Conservation (phyloP, 2,329 filamentous ascomycete species). For the Erysiphe pulchra region DNA sequence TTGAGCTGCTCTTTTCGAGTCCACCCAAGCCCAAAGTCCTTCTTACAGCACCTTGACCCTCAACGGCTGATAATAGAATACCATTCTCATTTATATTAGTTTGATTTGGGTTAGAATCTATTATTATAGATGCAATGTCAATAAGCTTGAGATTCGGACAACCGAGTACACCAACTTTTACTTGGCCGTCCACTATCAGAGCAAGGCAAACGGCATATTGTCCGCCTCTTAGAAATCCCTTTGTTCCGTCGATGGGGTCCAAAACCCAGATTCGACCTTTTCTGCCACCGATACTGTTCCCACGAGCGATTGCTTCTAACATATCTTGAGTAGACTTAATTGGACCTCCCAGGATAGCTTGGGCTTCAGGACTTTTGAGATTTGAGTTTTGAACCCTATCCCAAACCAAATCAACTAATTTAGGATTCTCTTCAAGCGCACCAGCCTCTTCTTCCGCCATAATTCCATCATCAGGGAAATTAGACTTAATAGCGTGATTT, state of each 20-base stretch:
- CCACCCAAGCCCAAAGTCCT: constrained; percentile 36
- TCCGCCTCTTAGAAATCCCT: constrained; percentile 84
- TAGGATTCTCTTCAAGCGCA: constrained; percentile 44
- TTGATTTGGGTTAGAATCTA: constrained; percentile 48
- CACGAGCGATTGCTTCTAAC: constrained; percentile 40
- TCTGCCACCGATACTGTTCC: constrained; percentile 43
- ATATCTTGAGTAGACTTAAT: constrained; percentile 39
- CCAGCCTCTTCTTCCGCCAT: constrained; percentile 88
- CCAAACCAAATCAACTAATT: constrained; percentile 58
- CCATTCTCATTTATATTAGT: constrained; percentile 52
- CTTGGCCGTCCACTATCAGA: constrained; percentile 75
- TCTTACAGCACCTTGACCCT: constrained; percentile 56
- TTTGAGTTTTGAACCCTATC: constrained; percentile 48
- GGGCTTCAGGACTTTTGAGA: constrained; percentile 38
- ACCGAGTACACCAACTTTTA: constrained; percentile 81
- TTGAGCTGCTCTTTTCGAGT: constrained; percentile 30
- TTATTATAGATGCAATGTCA: constrained; percentile 43
- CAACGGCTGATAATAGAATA: constrained; percentile 67
- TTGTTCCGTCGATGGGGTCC: constrained; percentile 93
- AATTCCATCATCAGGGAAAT: constrained; percentile 76
- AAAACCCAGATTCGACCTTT: constrained; percentile 79
- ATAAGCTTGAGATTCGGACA: constrained; percentile 88
- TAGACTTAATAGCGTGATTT: constrained; percentile 66
- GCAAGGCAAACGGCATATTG: constrained; percentile 93
- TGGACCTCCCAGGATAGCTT: constrained; percentile 42